These are phyloP conservation scores for Vitis cinerea DNA, from an alignment of 164 flowering plant genomes.

Conservation along the genomic window DNA sequence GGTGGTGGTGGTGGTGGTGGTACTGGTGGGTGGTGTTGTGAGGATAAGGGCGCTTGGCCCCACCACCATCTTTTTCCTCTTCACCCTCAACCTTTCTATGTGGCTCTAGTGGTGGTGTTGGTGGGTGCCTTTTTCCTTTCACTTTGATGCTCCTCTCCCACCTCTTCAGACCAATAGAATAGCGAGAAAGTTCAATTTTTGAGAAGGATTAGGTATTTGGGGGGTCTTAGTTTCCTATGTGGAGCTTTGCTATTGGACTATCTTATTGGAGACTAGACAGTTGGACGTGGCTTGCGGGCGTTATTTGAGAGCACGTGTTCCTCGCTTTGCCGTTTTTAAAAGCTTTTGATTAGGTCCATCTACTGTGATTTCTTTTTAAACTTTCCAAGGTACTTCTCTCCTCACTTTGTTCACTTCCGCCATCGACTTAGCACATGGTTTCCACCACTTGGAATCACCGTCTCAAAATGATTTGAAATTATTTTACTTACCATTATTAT, in stretches of 20 bases:
- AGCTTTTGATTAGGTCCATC: not conserved
- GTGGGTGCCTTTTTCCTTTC: constrained; percentile 11
- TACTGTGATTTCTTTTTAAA: not conserved
- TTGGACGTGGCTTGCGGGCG: not conserved
- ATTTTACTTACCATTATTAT: too few relatives aligned
- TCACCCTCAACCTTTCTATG: constrained; percentile 15
- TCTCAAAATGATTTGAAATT: too few relatives aligned
- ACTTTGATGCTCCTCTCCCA: not conserved
- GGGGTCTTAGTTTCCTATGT: not conserved
- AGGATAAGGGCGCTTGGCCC: constrained; percentile 21
- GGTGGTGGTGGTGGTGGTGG: constrained; percentile 12
- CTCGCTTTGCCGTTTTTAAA: not conserved
- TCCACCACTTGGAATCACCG: not conserved
- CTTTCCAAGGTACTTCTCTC: not conserved
- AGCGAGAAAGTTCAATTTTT: not conserved
- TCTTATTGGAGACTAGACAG: not conserved
- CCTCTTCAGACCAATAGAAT: not conserved
- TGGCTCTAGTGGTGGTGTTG: constrained; percentile 14
- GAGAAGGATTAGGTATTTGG: not conserved
- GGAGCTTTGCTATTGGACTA: not conserved
- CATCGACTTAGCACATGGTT: not conserved
- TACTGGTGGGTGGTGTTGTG: constrained; percentile 12
- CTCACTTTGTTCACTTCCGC: not conserved
- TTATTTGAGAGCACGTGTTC: constrained; percentile 6
- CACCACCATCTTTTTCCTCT: constrained; percentile 6